A percentile compares a stretch with the other conserved stretches of the same genome.
phyloP scores from a whole-genome alignment of 805 yeast species.

The Zygoascus flipseniorum region DNA sequence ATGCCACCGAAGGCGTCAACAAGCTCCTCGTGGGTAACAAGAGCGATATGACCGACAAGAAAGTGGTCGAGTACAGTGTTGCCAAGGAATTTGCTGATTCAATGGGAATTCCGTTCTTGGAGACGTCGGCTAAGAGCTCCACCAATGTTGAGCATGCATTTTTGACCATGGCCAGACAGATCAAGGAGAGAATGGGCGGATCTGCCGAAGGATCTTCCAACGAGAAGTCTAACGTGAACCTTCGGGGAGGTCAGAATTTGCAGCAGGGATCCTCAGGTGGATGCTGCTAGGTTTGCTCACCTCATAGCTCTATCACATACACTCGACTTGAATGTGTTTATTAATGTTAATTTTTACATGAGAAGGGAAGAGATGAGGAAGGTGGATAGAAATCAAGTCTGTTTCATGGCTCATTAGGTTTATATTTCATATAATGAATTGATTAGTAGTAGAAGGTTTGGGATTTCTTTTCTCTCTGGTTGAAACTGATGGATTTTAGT shows the following conservation, averaged over 20 bases:
- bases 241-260: conserved; percentile 34
- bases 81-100: conserved; percentile 98
- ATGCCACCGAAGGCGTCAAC: conserved; percentile 96
- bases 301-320: background rate
- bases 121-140: conserved; percentile 90
- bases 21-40: conserved; percentile 94
- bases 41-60: conserved; percentile 87
- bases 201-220: conserved; percentile 31
- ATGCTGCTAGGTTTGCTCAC: conserved; percentile 29
- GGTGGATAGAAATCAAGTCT: background rate
- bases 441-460: background rate
- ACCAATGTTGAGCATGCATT: conserved; percentile 98
- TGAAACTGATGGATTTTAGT: too few species aligned
- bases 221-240: conserved; percentile 34
- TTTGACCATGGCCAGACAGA: conserved; percentile 97
- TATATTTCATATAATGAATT: background rate
- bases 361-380: background rate
- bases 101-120: conserved; percentile 87
- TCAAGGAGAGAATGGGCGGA: conserved; percentile 79
- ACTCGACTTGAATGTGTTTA: background rate
- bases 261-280: conserved; percentile 31
- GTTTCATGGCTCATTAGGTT: background rate
- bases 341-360: background rate
- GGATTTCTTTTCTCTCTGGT: too few species aligned
- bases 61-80: conserved; percentile 89